Percentiles rank a stretch among this genome's conserved stretches.
These are phyloP conservation scores for Candida pseudocylindracea DNA, from an alignment of 1,139 yeast genomes.

Conservation along the genomic window DNA sequence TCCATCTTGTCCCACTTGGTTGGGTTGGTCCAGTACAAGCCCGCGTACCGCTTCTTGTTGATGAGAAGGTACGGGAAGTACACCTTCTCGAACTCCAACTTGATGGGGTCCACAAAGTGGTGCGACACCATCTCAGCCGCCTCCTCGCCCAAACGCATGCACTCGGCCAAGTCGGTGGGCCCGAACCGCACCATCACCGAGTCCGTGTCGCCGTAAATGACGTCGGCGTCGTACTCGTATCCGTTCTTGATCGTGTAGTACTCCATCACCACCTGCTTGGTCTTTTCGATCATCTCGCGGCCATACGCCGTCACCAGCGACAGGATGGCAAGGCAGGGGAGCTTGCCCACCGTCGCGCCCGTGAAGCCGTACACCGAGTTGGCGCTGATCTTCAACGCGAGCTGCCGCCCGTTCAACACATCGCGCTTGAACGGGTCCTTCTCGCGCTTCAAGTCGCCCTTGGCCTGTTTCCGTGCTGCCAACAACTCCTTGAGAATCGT, in stretches of 20 bases:
- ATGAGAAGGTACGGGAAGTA: constrained; percentile 86
- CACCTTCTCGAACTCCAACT: constrained; percentile 89
- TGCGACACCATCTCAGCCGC: constrained; percentile 82
- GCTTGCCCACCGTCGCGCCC: constrained; percentile 93
- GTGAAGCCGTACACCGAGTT: constrained; percentile 98
- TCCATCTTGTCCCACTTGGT: constrained; percentile 90
- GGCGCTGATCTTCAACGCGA: constrained; percentile 91
- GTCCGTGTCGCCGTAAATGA: constrained; percentile 97
- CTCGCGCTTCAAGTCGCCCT: constrained; percentile 73
- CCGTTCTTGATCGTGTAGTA: constrained; percentile 67
- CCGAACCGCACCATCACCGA: constrained; percentile 99
- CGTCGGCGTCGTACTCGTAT: constrained; percentile 61
- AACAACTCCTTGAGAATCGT: constrained; percentile 76
- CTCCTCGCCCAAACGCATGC: constrained; percentile 84
- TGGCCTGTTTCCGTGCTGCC: constrained; percentile 84
- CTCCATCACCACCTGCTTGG: constrained; percentile 70
- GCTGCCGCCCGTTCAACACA: constrained; percentile 90
- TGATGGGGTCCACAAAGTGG: constrained; percentile 67
- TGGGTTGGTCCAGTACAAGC: constrained; percentile 85
- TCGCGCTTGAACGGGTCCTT: constrained; percentile 86
- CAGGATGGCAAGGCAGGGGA: constrained; percentile 92
- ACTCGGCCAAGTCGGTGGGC: constrained; percentile 50
- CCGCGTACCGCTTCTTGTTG: constrained; percentile 94
- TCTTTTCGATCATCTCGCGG: constrained; percentile 86
- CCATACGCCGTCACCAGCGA: constrained; percentile 94